Conservation (phyloP, 768 basidiomycete genomes). For the Russula sp. region DNA sequence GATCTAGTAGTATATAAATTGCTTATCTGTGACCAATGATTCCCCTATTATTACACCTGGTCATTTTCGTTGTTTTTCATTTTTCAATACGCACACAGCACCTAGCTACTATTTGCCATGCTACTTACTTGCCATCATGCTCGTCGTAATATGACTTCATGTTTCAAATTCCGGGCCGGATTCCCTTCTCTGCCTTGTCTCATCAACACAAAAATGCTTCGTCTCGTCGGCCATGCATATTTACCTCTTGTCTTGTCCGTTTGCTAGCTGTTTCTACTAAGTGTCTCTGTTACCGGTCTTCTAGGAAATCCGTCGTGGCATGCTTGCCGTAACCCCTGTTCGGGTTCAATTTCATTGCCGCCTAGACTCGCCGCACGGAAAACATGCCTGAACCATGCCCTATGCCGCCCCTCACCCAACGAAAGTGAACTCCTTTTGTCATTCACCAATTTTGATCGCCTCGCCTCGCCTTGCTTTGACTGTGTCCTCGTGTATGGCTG, state of each 20-base stretch:
- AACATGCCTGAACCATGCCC: conserved; percentile 25
- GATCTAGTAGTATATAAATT: conserved; percentile 24
- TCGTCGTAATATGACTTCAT: conserved; percentile 16
- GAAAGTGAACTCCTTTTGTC: conserved; percentile 3
- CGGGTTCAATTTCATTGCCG: background rate
- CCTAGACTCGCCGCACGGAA: conserved; percentile 6
- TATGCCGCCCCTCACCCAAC: too few species aligned
- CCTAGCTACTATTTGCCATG: conserved; percentile 7
- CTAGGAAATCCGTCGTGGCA: background rate
- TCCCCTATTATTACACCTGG: conserved; percentile 22
- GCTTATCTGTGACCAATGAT: conserved; percentile 29
- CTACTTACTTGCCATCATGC: too few species aligned
- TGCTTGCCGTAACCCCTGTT: conserved; percentile 14
- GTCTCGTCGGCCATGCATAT: too few species aligned
- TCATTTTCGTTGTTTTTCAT: conserved; percentile 16
- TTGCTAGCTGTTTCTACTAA: too few species aligned
- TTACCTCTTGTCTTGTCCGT: too few species aligned
- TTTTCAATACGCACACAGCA: conserved; percentile 5
- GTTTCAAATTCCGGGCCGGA: background rate
- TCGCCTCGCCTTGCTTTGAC: conserved; percentile 19
- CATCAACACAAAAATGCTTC: too few species aligned
- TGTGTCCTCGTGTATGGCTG: conserved; percentile 24
- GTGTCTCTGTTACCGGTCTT: background rate
- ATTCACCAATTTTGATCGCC: conserved; percentile 7
- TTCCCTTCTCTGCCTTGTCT: too few species aligned